Evolutionary conservation across 106 monocot genomes (phyloP).

Genomic region (Cymbidium sinense): DNA sequence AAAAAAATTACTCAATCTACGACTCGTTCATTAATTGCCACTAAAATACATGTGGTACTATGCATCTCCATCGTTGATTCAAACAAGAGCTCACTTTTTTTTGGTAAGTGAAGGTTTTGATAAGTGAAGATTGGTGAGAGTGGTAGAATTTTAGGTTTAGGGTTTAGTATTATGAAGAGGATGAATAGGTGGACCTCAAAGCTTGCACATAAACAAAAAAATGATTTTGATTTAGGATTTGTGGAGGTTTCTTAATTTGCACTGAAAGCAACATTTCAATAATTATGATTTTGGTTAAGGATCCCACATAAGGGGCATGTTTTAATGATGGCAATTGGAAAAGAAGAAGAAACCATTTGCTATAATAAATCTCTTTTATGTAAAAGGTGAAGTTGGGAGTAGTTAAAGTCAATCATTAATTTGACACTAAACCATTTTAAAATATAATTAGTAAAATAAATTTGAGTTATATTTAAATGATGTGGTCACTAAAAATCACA

Average conservation of each 20-base stretch:
- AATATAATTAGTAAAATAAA: too few species aligned
- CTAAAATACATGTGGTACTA: background rate
- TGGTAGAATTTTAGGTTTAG: background rate
- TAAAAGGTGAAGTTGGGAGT: too few species aligned
- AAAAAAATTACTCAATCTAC: background rate
- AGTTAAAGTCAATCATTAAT: too few species aligned
- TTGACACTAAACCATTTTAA: too few species aligned
- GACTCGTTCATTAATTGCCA: background rate
- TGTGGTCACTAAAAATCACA: too few species aligned
- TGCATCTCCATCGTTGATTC: too few species aligned
- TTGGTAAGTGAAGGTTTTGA: too few species aligned
- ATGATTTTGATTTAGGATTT: background rate
- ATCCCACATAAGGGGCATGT: background rate
- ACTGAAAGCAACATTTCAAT: constrained; percentile 30
- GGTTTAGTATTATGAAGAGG: background rate
- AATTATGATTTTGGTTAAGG: constrained; percentile 16
- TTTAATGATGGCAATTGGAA: background rate
- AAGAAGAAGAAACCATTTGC: too few species aligned
- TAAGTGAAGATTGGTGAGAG: background rate
- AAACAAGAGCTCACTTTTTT: background rate
- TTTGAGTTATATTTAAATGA: too few species aligned
- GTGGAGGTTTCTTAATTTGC: constrained; percentile 23
- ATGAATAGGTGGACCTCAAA: background rate
- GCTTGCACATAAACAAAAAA: background rate
- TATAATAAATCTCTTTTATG: too few species aligned